phyloP scores from a whole-genome alignment of 192 early-diverging fungal genomes.

The Linnemannia hyalina region DNA sequence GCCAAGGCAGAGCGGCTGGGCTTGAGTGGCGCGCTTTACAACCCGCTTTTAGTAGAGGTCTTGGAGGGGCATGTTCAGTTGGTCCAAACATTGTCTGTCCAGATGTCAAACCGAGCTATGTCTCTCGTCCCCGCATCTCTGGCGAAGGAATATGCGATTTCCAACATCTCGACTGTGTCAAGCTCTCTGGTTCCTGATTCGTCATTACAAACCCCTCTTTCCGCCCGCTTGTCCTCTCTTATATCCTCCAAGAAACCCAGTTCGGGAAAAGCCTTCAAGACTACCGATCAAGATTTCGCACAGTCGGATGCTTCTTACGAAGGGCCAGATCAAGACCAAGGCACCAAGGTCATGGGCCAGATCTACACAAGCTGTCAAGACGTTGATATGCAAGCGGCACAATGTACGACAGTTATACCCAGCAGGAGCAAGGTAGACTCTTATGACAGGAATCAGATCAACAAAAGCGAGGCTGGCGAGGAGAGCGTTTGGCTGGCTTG shows the following conservation, averaged over 20 bases:
- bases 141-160: not conserved
- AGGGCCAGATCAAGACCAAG: not conserved
- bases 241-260: not conserved
- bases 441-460: not conserved
- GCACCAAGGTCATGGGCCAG: not conserved
- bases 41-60: not conserved
- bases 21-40: not conserved
- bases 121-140: not conserved
- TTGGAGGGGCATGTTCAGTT: not conserved
- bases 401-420: not conserved
- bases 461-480: not conserved
- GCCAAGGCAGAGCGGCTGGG: not conserved
- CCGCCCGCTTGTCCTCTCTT: no score
- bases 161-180: not conserved
- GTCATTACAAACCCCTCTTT: not conserved
- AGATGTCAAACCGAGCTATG: not conserved
- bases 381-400: not conserved
- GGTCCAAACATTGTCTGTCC: not conserved
- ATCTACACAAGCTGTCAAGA: no score
- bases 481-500: not conserved
- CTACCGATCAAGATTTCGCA: not conserved
- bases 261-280: not conserved
- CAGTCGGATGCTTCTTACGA: not conserved
- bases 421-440: not conserved
- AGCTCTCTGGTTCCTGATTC: not conserved